Evolutionary conservation across 2,329 filamentous ascomycete species (phyloP), one percentile per base, ranked within the genome.

Genomic region (Fusarium virguliforme): DNA sequence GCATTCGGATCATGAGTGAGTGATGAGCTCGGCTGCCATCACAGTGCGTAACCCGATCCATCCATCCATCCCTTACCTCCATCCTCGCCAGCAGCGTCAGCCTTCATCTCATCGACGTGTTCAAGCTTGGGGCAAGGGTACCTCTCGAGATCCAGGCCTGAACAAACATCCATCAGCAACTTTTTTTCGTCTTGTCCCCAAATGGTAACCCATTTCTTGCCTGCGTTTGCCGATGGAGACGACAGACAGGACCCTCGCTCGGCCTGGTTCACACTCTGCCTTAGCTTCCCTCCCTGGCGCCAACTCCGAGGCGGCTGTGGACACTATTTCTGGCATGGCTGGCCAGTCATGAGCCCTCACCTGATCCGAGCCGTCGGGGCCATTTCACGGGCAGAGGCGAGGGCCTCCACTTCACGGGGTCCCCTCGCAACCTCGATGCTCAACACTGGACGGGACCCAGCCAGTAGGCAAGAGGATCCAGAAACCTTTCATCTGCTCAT

Each of bases 321-420:
- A 66, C 68, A 62, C 74, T 75, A 75, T 76, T 75, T 76, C 73
- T 70, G 69, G 69, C 62, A 60, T 60, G 64, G 68, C 59, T 64
- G 60, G 54, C 74, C 74, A 68, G 61, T 66, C 59, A 69, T 43
- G 67, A 65, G 43, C 57, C 50, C 68, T 71, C 64, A 72, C 65
- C 70, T 75, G 65, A 73, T 75, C 57, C 51, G 58, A 60, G 63
- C 66, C 57, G 57, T 70, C 58, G 61, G 66, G 70, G 63, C 59
- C 61, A 72, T 55, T 70, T 65, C 63, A 70, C 62, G 65, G 62
- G 64, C 60, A 64, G 62, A 64, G 67, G 74, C 67, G 70, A 70
- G 51, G 67, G 67, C 67, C 57, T 74, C 64, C 72, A 73, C 66
- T 67, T 18, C 54, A 60, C 51, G 54, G 62, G 59, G 46, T 50